These are phyloP conservation scores for Exophiala sp. DNA, from an alignment of 2,329 filamentous ascomycete species.

Conservation along the genomic window DNA sequence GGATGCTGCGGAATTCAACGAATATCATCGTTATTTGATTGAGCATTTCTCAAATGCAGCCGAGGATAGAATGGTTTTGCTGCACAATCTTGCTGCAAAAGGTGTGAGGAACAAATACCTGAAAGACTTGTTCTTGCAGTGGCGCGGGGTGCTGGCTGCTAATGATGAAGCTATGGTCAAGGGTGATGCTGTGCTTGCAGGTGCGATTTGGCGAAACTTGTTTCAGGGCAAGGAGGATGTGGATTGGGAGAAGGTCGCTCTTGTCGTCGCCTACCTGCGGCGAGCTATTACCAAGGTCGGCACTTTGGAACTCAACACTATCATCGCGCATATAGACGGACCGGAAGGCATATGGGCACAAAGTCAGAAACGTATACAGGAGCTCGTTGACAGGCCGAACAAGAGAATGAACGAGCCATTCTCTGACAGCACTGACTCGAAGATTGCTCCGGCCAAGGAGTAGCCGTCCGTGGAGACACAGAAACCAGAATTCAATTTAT, in stretches of 20 bases:
- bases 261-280: slow-evolving; percentile 63
- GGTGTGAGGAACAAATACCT: slow-evolving; percentile 58
- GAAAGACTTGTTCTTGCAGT: slow-evolving; percentile 91
- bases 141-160: slow-evolving; percentile 79
- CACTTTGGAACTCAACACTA: slow-evolving; percentile 1
- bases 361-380: slow-evolving; percentile 1
- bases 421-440: background rate
- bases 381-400: slow-evolving; percentile 6
- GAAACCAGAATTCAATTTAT: no score
- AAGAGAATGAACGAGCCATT: slow-evolving; percentile 3
- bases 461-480: no score
- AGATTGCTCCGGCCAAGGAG: no score
- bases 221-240: slow-evolving; percentile 70
- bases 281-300: slow-evolving; percentile 13
- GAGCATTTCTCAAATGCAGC: slow-evolving; percentile 78
- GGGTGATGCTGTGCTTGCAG: slow-evolving; percentile 46
- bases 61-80: slow-evolving; percentile 63
- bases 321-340: slow-evolving; percentile 4
- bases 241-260: slow-evolving; percentile 58
- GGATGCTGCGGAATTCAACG: slow-evolving; percentile 60
- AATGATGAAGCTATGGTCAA: slow-evolving; percentile 47
- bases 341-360: slow-evolving; percentile 12
- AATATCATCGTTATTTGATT: slow-evolving; percentile 84
- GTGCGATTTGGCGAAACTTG: slow-evolving; percentile 89
- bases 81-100: slow-evolving; percentile 50